Evolutionary conservation across 148 eudicot species (phyloP).

Genomic region (Vaccinium vitisidaea): DNA sequence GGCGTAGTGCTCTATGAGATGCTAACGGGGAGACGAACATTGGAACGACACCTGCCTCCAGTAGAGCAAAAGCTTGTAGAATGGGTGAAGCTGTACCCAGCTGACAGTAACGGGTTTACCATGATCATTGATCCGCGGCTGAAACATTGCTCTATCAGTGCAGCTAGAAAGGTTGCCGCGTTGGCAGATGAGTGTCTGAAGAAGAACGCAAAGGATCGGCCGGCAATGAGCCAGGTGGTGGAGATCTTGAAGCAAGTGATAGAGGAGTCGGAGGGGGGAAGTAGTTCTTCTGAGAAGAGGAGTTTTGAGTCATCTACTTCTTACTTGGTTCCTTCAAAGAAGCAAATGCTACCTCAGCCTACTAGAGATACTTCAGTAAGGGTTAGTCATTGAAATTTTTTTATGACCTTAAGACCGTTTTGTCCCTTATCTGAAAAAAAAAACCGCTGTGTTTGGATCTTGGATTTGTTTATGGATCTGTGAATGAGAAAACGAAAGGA

Average conservation of each 20-base stretch:
- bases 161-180: conserved; percentile 54
- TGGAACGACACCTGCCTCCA: conserved; percentile 49
- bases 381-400: conserved; percentile 6
- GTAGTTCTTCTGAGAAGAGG: conserved; percentile 16
- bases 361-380: conserved; percentile 14
- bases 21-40: conserved; percentile 53
- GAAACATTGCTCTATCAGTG: conserved; percentile 40
- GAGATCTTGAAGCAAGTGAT: conserved; percentile 43
- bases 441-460: background rate
- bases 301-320: background rate
- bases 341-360: conserved; percentile 19
- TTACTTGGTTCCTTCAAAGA: conserved; percentile 5
- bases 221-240: conserved; percentile 49
- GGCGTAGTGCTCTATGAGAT: conserved; percentile 81
- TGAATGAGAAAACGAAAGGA: background rate
- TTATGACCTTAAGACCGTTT: background rate
- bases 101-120: conserved; percentile 46
- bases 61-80: conserved; percentile 53
- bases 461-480: background rate
- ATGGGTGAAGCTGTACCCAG: conserved; percentile 65
- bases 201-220: conserved; percentile 54
- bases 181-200: conserved; percentile 58
- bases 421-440: background rate
- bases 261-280: conserved; percentile 31
- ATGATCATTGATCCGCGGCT: conserved; percentile 62